Evolutionary conservation across 257 asterid species (phyloP), one percentile per base, ranked within the genome.

Genomic region (Craterostigma plantagineum): DNA sequence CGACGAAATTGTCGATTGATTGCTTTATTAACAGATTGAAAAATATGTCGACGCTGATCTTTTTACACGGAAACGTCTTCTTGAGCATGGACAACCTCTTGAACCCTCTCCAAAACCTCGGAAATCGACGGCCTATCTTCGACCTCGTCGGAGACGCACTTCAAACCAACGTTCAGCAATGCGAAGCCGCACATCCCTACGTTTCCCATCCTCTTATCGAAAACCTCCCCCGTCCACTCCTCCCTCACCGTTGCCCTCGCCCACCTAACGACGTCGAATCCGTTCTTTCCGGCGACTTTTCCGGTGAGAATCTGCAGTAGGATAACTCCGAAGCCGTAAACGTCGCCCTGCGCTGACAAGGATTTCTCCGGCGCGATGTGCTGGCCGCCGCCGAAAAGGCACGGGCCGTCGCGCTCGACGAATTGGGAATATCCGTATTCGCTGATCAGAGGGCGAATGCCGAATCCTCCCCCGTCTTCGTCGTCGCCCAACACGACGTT

Each of bases 171-270:
- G 27, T 67, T 67, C 8, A 71, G 43, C 33, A 64, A 38, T 16
- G 80, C 56, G 46, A 71, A 63, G 35, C 65, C 76, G 45, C 49
- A 67, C 56, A 52, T 67, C 47, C 35, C 68, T 7, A 48, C 55
- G 18, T 61, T 23, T 6, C 30, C 30, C 30, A 23, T 6, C 30
- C 6, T 57, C 37, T 54, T 36, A 10, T 71, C 76, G 43, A 71
- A 61, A 16, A 67, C 67, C n/a, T 61, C 73, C 45, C n/a, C 76
- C 0, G 76, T 68, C 76, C 76, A 68, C 30, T 68, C 76, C 49
- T 58, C 72, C 48, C 72, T 43, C 46, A 70, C 67, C 33, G 11
- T 59, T 35, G 67, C 46, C 54, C 42, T 55, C 57, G 67, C 79
- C 79, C 79, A 67, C 38, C 47, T 59, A 5, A 56, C 61, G 30